phyloP scores from a whole-genome alignment of 2,329 filamentous ascomycete species.

The Eutypa lata region DNA sequence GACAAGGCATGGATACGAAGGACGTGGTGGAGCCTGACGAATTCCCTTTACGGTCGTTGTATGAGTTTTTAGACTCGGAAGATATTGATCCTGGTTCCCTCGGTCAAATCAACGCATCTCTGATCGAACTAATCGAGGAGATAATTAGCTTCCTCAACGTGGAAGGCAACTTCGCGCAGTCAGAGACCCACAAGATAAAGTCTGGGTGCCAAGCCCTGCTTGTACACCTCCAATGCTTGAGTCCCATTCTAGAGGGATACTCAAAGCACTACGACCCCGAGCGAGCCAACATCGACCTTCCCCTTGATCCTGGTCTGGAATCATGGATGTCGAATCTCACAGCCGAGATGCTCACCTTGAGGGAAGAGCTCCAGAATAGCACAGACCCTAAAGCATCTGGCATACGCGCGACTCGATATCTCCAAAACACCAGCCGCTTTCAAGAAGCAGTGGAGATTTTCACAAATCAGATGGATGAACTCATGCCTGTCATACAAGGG shows the following conservation, averaged over 20 bases:
- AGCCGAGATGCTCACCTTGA: conserved; percentile 12
- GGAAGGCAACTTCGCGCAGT: neutral
- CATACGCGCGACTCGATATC: neutral
- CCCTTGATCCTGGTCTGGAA: conserved; percentile 18
- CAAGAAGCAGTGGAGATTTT: conserved; percentile 6
- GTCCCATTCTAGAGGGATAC: conserved; percentile 17
- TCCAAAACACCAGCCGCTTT: conserved; percentile 1
- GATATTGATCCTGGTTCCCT: conserved; percentile 6
- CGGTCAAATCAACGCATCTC: conserved; percentile 1
- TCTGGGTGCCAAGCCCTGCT: conserved; percentile 7
- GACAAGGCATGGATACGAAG: conserved; percentile 2
- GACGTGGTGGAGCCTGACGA: conserved; percentile 1
- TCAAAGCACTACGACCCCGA: conserved; percentile 10
- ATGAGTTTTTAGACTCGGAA: conserved; percentile 2
- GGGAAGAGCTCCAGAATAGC: conserved; percentile 6
- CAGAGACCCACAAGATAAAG: neutral
- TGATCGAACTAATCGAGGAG: conserved; percentile 7
- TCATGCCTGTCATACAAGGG: conserved; percentile 17
- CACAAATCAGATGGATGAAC: conserved; percentile 13
- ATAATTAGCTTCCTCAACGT: conserved; percentile 5
- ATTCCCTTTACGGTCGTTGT: neutral
- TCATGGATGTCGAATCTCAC: conserved; percentile 17
- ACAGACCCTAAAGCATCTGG: neutral
- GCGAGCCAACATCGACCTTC: conserved; percentile 5
- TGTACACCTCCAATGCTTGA: conserved; percentile 12